Evolutionary conservation across 495 filamentous ascomycete genomes (phyloP), one percentile per base, ranked within the genome.

Genomic region (Penicillium samsonianum): DNA sequence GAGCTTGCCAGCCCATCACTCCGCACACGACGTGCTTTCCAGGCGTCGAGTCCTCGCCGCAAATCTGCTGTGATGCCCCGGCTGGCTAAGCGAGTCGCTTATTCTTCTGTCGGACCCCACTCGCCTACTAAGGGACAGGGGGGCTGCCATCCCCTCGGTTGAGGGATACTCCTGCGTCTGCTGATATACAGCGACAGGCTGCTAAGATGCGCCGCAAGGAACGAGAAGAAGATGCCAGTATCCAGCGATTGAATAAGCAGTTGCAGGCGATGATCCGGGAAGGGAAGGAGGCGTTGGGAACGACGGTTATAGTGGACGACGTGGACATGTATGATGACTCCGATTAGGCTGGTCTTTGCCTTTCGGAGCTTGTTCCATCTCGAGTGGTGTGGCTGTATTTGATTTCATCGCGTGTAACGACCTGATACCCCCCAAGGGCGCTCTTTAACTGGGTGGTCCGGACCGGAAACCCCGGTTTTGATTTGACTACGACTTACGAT

Each of bases 251-350:
- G 69, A 94, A 93, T 65, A 78, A 83, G 37, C 85, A 87, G 63
- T 73, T 97, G 25, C 83, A 87, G 63, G 85, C 81, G 30, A 90
- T 98, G 90, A 96, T 98, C 42, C 72, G 86, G 8, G 87, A 97
- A 69, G 94, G 91, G 0, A 89, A 87, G 66, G 89, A 94, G 65
- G 94, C 94, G 12, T 65, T 97, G 20, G 91, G 90, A 11, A 89
- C 90, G 31, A 92, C 78, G 49, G 78, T 91, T 17, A 87, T 90
- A 65, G 81, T 98, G 45, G 83, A 87, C 56, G 82, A 85, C 42
- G 40, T 65, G 49, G 75, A 77, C 14, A 78, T 82, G 71, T 45
- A 55, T 28, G 42, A 55, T 28, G 42, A 46, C 33, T 55, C 53
- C n/a, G 80, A 81, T 19, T 68, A 69, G 37, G 25, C n/a, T 19